Evolutionary conservation across 2,329 filamentous ascomycete genomes (phyloP).

Genomic region (Colletotrichum acutatum): DNA sequence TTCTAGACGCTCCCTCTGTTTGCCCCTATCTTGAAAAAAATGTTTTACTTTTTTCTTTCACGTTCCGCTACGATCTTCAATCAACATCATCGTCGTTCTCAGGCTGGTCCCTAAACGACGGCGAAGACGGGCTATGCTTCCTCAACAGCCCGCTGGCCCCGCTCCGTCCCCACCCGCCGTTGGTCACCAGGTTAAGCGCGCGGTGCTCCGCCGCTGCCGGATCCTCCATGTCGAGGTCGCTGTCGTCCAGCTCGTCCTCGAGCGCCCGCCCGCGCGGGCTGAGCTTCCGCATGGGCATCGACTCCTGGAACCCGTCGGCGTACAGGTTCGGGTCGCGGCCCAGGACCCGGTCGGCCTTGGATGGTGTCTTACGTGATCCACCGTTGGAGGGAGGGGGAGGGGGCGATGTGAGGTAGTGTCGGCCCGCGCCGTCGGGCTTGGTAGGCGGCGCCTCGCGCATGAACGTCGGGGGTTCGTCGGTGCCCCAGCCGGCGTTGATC

Average conservation of each 20-base stretch:
- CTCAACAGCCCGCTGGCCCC: conserved; percentile 57
- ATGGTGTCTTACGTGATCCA: conserved; percentile 52
- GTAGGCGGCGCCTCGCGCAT: conserved; percentile 31
- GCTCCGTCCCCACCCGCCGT: conserved; percentile 51
- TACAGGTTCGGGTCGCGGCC: conserved; percentile 68
- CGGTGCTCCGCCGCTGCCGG: conserved; percentile 55
- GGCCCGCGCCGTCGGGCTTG: conserved; percentile 38
- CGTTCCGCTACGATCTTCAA: conserved; percentile 2
- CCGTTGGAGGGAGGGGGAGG: conserved; percentile 30
- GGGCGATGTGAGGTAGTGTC: conserved; percentile 41
- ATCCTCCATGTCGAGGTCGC: conserved; percentile 50
- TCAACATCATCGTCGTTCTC: conserved; percentile 32
- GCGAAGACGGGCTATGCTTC: conserved; percentile 43
- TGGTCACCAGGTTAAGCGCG: conserved; percentile 56
- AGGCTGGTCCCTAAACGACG: conserved; percentile 21
- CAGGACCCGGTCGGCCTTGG: conserved; percentile 69
- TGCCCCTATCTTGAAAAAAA: background rate
- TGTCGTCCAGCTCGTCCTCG: conserved; percentile 51
- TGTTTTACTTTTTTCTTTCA: background rate
- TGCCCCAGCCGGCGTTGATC: conserved; percentile 75
- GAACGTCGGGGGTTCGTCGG: conserved; percentile 43
- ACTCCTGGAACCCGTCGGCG: conserved; percentile 56
- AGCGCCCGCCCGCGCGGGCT: conserved; percentile 57
- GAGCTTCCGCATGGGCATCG: conserved; percentile 59
- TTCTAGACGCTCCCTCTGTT: conserved; percentile 2